These are phyloP conservation scores for Cytospora chrysosperma DNA, from an alignment of 2,329 filamentous ascomycete species.

Conservation along the genomic window DNA sequence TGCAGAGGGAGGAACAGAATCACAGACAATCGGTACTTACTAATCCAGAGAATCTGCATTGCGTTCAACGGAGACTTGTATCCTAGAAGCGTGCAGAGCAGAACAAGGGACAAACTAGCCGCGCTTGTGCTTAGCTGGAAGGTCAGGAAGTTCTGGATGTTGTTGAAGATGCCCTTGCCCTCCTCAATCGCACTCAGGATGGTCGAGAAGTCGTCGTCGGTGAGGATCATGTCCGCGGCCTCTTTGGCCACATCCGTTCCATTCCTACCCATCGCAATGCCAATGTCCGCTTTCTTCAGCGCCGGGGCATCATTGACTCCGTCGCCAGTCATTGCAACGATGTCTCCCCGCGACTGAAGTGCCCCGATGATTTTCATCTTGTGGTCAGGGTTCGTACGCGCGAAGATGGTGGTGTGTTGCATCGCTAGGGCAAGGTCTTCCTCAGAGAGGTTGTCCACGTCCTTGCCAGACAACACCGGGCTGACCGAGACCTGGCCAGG, in stretches of 20 bases:
- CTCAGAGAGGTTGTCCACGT: conserved; percentile 90
- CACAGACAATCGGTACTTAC: conserved; percentile 64
- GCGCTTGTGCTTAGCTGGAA: conserved; percentile 98
- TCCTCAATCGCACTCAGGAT: conserved; percentile 96
- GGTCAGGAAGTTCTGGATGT: conserved; percentile 98
- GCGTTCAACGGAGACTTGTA: conserved; percentile 96
- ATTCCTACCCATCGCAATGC: conserved; percentile 92
- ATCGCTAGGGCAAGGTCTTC: conserved; percentile 82
- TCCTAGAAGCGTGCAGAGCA: conserved; percentile 88
- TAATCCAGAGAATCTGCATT: conserved; percentile 99
- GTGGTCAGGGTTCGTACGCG: conserved; percentile 93
- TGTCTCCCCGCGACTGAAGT: conserved; percentile 87
- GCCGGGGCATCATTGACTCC: conserved; percentile 97
- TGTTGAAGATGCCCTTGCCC: conserved; percentile 99
- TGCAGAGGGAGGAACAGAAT: too few species aligned
- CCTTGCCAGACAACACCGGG: conserved; percentile 80
- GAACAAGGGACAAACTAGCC: conserved; percentile 84
- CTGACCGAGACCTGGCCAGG: conserved; percentile 59
- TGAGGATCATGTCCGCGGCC: conserved; percentile 89
- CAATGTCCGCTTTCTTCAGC: conserved; percentile 95
- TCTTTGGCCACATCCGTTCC: conserved; percentile 98
- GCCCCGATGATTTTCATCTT: conserved; percentile 96
- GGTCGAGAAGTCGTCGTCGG: conserved; percentile 85
- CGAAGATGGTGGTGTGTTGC: conserved; percentile 88
- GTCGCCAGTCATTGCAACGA: conserved; percentile 98